These are phyloP conservation scores for Lodderomyces margitis DNA, from an alignment of 1,139 yeast genomes.

Conservation along the genomic window DNA sequence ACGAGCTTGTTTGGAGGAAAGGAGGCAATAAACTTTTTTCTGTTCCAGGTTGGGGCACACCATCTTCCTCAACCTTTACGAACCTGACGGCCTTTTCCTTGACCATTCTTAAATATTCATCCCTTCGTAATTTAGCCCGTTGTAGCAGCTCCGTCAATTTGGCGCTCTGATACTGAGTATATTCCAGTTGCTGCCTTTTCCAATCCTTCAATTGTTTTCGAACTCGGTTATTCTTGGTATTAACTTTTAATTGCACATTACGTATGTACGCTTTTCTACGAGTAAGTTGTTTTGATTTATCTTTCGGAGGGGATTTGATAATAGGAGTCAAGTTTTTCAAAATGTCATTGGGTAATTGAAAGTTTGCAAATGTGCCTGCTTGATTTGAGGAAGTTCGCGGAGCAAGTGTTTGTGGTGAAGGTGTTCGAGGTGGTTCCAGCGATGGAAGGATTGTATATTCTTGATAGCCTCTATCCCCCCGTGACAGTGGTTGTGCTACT, in stretches of 20 bases:
- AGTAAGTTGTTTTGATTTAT: constrained; percentile 6
- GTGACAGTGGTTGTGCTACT: background rate
- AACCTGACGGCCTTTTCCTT: constrained; percentile 17
- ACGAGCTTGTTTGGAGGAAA: background rate
- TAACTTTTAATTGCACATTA: constrained; percentile 13
- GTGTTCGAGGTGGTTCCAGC: constrained; percentile 3
- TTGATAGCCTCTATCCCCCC: background rate
- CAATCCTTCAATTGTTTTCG: constrained; percentile 15
- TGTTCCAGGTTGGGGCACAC: background rate
- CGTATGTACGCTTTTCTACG: constrained; percentile 9
- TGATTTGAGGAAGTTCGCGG: background rate
- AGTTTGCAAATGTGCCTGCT: constrained; percentile 9
- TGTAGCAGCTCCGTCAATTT: constrained; percentile 15
- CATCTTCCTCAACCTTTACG: background rate
- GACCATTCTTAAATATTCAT: constrained; percentile 17
- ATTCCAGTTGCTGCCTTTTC: constrained; percentile 13
- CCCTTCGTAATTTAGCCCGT: constrained; percentile 20
- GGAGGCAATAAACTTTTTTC: background rate
- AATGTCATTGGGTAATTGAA: constrained; percentile 19
- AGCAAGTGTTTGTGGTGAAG: constrained; percentile 2
- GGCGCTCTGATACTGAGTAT: constrained; percentile 11
- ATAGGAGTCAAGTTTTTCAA: constrained; percentile 22
- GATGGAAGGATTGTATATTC: background rate
- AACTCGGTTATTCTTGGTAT: constrained; percentile 16
- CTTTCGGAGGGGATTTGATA: constrained; percentile 10